A percentile compares a stretch with the other conserved stretches of the same genome.
phyloP scores from a whole-genome alignment of 257 asterid species.

The Solanum pimpinellifolium region DNA sequence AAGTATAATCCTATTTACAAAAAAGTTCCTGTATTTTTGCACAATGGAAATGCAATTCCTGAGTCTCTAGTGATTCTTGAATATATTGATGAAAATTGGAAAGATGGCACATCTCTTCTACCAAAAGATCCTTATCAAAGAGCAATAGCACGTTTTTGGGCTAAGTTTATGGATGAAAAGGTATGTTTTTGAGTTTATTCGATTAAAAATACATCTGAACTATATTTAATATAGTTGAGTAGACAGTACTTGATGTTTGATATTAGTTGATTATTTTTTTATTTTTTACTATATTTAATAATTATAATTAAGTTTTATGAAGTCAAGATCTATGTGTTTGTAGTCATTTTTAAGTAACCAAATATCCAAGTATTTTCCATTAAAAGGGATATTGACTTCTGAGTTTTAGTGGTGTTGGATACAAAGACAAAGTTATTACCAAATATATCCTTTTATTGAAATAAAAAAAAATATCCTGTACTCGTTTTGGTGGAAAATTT shows the following conservation, averaged over 20 bases:
- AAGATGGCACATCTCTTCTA: conserved; percentile 16
- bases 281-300: too few species aligned
- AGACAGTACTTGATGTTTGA: too few species aligned
- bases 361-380: not conserved
- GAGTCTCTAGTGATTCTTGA: conserved; percentile 40
- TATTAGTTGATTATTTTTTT: too few species aligned
- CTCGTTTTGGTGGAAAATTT: not conserved
- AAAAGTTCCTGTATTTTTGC: conserved; percentile 30
- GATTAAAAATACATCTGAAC: too few species aligned
- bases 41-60: conserved; percentile 29
- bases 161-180: conserved; percentile 35
- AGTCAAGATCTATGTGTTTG: not conserved
- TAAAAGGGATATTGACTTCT: not conserved
- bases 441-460: not conserved
- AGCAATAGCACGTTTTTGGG: conserved; percentile 47
- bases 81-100: conserved; percentile 40
- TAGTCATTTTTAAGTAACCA: not conserved
- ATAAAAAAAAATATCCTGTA: too few species aligned
- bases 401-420: too few species aligned
- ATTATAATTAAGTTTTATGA: not conserved
- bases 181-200: not conserved
- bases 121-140: conserved; percentile 30
- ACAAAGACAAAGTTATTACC: not conserved
- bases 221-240: too few species aligned
- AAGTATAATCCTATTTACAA: conserved; percentile 35